A percentile compares a stretch with the other conserved stretches of the same genome.
phyloP scores from a whole-genome alignment of 805 yeast species.

The Candida nanaspora region DNA sequence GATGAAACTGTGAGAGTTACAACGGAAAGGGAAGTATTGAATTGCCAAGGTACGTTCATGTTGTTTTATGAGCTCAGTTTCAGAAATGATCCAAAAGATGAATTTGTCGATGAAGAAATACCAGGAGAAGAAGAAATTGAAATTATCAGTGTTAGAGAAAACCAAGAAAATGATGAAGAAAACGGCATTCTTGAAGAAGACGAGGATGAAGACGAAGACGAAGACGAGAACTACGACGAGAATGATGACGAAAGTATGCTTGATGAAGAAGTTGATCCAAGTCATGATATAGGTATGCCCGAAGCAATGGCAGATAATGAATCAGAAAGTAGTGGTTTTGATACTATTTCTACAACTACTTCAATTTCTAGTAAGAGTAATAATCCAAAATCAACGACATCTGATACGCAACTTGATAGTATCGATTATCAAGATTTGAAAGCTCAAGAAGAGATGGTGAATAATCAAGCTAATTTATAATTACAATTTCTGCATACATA shows the following conservation, averaged over 20 bases:
- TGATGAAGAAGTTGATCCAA: background rate
- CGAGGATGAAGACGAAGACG: constrained; percentile 3
- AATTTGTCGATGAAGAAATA: constrained; percentile 26
- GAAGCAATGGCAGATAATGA: background rate
- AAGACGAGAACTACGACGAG: constrained; percentile 2
- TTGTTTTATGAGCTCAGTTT: constrained; percentile 64
- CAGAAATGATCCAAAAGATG: constrained; percentile 24
- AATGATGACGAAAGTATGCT: constrained; percentile 2
- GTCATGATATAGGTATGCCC: too few relatives aligned
- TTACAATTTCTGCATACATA: background rate
- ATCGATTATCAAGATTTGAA: background rate
- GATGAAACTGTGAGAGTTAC: constrained; percentile 84
- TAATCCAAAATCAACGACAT: background rate
- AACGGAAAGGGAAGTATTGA: constrained; percentile 71
- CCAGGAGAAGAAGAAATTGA: constrained; percentile 9
- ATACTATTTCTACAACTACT: background rate
- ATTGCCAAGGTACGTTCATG: constrained; percentile 87
- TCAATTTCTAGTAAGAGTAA: background rate
- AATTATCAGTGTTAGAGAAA: constrained; percentile 3
- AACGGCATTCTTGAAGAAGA: constrained; percentile 4
- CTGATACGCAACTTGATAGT: too few relatives aligned
- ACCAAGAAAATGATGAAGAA: constrained; percentile 1
- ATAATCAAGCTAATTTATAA: constrained; percentile 2
- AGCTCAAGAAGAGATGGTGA: background rate
- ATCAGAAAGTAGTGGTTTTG: background rate